Conservation (phyloP, 768 basidiomycete species). For the Myochromella boudieri region DNA sequence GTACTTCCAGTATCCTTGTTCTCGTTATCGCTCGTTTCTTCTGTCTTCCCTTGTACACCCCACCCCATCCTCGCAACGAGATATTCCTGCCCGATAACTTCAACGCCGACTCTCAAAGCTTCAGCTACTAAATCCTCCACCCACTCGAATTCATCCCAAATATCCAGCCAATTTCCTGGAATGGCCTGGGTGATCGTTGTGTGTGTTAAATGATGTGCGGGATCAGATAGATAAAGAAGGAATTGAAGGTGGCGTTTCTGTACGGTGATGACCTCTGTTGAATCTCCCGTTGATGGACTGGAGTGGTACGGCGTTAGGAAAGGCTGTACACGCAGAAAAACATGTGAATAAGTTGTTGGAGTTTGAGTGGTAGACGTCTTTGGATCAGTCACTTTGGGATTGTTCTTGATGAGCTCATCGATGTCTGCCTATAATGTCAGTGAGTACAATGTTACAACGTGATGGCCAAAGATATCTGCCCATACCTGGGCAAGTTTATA, state of each 20-base stretch:
- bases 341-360: constrained; percentile 82
- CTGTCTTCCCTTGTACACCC: constrained; percentile 31
- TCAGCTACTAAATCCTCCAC: constrained; percentile 95
- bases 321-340: constrained; percentile 94
- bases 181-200: constrained; percentile 82
- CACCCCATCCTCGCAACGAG: constrained; percentile 86
- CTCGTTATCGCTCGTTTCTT: constrained; percentile 20
- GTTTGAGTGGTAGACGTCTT: constrained; percentile 33
- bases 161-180: constrained; percentile 81
- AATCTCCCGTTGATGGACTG: constrained; percentile 33
- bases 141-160: constrained; percentile 94
- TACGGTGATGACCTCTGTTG: constrained; percentile 36
- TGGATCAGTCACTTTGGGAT: constrained; percentile 35
- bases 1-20: constrained; percentile 7
- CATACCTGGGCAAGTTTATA: constrained; percentile 81
- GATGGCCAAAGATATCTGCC: constrained; percentile 9
- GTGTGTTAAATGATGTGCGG: constrained; percentile 72
- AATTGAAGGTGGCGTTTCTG: constrained; percentile 61
- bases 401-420: constrained; percentile 71
- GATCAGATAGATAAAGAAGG: constrained; percentile 73
- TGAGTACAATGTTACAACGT: background rate
- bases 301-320: constrained; percentile 58
- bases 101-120: constrained; percentile 77
- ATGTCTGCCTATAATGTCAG: constrained; percentile 60
- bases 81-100: constrained; percentile 92